Base-by-base conservation (phyloP, 2,329 filamentous ascomycete genomes). In the Paecilomyces variotii region DNA sequence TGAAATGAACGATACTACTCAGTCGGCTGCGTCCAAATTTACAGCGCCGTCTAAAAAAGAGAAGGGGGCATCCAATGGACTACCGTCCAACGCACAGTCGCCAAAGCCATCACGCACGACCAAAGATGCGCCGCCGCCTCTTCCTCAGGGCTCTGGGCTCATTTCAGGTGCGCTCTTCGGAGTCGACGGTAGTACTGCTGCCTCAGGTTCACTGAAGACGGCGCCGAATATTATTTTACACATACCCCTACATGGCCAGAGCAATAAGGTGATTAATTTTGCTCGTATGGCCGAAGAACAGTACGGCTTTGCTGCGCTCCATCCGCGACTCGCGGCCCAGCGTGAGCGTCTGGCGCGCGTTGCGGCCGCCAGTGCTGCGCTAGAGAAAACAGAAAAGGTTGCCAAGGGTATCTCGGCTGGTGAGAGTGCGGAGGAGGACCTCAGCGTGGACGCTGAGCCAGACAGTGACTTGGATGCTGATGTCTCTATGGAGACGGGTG, bases 221-320 rank as follows among this genome's bases (percentile, higher is more conserved):
- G 84, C 83, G 2, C 91, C 86, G 49, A 96, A 86, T 3, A 96
- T 99, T 62, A 84, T 95, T 56, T 82, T 99, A 19, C 87, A 89
- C 57, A 87, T 99, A 59, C 86, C 89, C 0, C 82, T 99, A 45
- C 84, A 87, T 59, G 90, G 91, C 49, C 86, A 90, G 66, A 88
- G 85, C 35, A 96, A 96, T 72, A 91, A 93, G 64, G 93, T 95
- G 61, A 86, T 99, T 76, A 97, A 97, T 73, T 97, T 97, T 64
- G 92, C 93, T 68, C 90, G 91, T 52, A 82, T 97, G 74, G 94
- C 95, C 10, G 91, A 96, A 74, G 91, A 95, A 63, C 89, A 88
- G 62, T 97, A 97, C 72, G 94, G 94, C 26, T 96, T 93, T 81
- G 91, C 95, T 61, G 94, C 93, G 0, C 81, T 97, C 35, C 92